phyloP scores from a whole-genome alignment of 306 rosid species.

The Sechiopsis laciniata region DNA sequence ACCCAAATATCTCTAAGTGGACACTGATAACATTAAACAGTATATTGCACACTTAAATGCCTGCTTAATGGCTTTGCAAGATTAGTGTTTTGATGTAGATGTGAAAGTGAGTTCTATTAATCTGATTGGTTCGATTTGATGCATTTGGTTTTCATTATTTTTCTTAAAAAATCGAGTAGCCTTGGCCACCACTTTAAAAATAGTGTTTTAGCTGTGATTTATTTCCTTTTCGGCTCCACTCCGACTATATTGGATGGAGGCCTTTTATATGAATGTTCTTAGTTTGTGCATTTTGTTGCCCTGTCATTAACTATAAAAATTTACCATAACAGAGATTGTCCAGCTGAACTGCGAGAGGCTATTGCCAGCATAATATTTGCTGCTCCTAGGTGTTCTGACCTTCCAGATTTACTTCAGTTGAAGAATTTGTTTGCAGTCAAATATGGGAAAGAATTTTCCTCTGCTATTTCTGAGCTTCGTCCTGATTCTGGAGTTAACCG shows the following conservation, averaged over 20 bases:
- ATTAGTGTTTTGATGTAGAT: background rate
- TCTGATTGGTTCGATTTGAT: background rate
- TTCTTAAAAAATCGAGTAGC: background rate
- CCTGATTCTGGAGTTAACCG: constrained; percentile 98
- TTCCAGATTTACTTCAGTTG: constrained; percentile 84
- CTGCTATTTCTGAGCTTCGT: constrained; percentile 77
- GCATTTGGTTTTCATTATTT: background rate
- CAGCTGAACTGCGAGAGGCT: constrained; percentile 85
- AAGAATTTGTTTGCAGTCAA: constrained; percentile 77
- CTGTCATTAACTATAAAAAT: constrained; percentile 21
- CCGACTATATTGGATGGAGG: too few species aligned
- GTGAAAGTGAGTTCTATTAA: background rate
- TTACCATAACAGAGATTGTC: constrained; percentile 66
- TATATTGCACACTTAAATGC: too few species aligned
- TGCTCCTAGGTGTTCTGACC: constrained; percentile 96
- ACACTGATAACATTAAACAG: too few species aligned
- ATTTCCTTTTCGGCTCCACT: background rate
- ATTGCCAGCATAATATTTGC: constrained; percentile 87
- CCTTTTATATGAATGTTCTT: background rate
- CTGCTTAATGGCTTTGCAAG: too few species aligned
- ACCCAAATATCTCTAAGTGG: too few species aligned
- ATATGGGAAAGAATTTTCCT: constrained; percentile 82
- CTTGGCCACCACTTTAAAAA: background rate
- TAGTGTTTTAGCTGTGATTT: background rate
- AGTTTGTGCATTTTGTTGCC: constrained; percentile 11